A percentile compares a stretch with the other conserved stretches of the same genome.
These are phyloP conservation scores for Lachancea nothofagi DNA, from an alignment of 805 yeast genomes.

Conservation along the genomic window DNA sequence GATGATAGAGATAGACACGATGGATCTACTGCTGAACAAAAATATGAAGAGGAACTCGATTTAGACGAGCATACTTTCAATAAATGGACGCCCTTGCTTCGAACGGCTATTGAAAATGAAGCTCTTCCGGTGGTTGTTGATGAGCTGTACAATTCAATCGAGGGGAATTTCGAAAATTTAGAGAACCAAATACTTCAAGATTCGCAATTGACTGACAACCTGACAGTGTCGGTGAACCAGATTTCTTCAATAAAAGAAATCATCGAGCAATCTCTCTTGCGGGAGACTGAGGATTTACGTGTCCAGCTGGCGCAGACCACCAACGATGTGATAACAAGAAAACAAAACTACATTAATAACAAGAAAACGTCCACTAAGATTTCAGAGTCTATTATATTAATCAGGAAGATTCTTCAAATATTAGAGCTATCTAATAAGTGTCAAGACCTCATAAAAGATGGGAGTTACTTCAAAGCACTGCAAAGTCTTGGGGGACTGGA, in stretches of 20 bases:
- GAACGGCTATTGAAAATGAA: conserved; percentile 25
- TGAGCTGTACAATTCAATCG: conserved; percentile 29
- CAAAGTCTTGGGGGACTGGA: conserved; percentile 74
- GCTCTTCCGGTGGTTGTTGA: conserved; percentile 23
- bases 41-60: conserved; percentile 23
- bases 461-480: conserved; percentile 79
- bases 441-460: conserved; percentile 68
- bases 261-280: conserved; percentile 48
- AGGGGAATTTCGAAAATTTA: conserved; percentile 32
- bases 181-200: conserved; percentile 31
- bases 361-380: conserved; percentile 64
- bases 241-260: conserved; percentile 56
- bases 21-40: conserved; percentile 8
- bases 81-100: conserved; percentile 32
- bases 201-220: conserved; percentile 31
- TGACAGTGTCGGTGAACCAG: conserved; percentile 48
- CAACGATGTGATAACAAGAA: conserved; percentile 53
- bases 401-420: conserved; percentile 71
- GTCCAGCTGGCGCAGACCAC: conserved; percentile 60
- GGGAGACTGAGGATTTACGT: conserved; percentile 53
- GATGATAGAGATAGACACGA: conserved; percentile 1
- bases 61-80: conserved; percentile 29
- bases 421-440: conserved; percentile 82
- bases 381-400: conserved; percentile 61
- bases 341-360: conserved; percentile 51